phyloP scores from a whole-genome alignment of 2,329 filamentous ascomycete genomes.

The Colletotrichum trifolii region DNA sequence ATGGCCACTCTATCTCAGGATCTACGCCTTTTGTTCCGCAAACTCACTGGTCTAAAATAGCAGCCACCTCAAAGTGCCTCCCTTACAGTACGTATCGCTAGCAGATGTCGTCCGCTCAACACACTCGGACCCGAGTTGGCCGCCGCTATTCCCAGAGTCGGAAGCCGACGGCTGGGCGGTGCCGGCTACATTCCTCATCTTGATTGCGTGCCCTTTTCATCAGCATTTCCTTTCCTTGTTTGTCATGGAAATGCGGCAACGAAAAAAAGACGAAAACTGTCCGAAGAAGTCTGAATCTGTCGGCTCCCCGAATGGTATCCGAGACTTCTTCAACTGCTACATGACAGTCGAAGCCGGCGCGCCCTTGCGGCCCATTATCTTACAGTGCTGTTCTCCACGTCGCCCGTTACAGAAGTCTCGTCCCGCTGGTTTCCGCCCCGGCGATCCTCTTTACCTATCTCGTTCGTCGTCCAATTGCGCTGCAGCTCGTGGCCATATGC shows the following conservation, averaged over 20 bases:
- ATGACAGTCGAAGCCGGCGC: neutral
- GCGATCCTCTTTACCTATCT: constrained; percentile 23
- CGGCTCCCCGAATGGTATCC: constrained; percentile 8
- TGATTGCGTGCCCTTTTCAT: neutral
- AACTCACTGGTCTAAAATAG: constrained; percentile 20
- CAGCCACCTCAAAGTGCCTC: neutral
- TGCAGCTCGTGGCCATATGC: neutral
- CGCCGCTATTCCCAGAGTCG: constrained; percentile 28
- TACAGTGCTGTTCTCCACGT: neutral
- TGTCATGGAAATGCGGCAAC: neutral
- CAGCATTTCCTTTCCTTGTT: neutral
- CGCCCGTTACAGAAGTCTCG: constrained; percentile 24
- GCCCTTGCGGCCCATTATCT: neutral
- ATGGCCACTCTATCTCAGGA: constrained; percentile 4
- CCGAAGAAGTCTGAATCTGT: too few relatives aligned
- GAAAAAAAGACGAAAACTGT: too few relatives aligned
- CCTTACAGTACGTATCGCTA: neutral
- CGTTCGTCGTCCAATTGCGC: constrained; percentile 10
- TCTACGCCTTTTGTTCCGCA: neutral
- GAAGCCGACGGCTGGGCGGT: too few relatives aligned
- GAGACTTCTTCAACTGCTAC: neutral
- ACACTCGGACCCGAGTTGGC: constrained; percentile 20
- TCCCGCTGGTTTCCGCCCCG: constrained; percentile 34
- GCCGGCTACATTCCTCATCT: constrained; percentile 7
- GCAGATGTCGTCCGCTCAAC: too few relatives aligned